These are phyloP conservation scores for Neonectria hederae DNA, from an alignment of 2,329 filamentous ascomycete genomes.

Conservation along the genomic window DNA sequence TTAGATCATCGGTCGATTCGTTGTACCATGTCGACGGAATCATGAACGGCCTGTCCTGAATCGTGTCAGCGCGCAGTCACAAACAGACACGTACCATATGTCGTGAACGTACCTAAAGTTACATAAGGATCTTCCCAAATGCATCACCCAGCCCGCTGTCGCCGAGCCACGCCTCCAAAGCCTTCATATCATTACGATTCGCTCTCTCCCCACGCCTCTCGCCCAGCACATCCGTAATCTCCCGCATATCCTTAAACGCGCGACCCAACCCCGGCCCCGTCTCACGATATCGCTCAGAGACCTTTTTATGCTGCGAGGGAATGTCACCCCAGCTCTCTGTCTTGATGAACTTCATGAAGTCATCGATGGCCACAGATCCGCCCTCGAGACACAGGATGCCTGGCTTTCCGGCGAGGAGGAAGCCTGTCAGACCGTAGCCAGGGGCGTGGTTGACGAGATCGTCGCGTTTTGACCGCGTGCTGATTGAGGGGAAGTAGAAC, in stretches of 20 bases:
- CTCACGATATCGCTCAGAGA: slow-evolving; percentile 64
- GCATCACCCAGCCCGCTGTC: slow-evolving; percentile 44
- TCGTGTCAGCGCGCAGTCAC: too few species aligned
- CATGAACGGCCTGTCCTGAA: too few species aligned
- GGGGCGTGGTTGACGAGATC: slow-evolving; percentile 65
- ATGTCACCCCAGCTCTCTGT: slow-evolving; percentile 72
- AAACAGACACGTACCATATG: too few species aligned
- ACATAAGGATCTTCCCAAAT: slow-evolving; percentile 41
- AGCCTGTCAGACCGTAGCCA: slow-evolving; percentile 63
- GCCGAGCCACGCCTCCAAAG: slow-evolving; percentile 59
- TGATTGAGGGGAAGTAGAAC: slow-evolving; percentile 72
- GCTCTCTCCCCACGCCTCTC: slow-evolving; percentile 59
- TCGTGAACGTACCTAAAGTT: background rate
- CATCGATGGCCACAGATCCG: slow-evolving; percentile 57
- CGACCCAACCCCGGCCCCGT: slow-evolving; percentile 42
- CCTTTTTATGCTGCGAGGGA: slow-evolving; percentile 69
- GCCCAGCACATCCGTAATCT: slow-evolving; percentile 62
- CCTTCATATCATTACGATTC: slow-evolving; percentile 64
- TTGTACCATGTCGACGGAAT: too few species aligned
- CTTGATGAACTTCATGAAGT: slow-evolving; percentile 71
- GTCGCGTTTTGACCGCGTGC: slow-evolving; percentile 65
- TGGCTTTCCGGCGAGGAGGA: slow-evolving; percentile 68
- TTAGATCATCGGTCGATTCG: too few species aligned
- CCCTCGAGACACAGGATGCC: slow-evolving; percentile 64
- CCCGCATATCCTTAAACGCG: slow-evolving; percentile 64